phyloP scores from a whole-genome alignment of 441 rosid species.

The Isatis lusitanica region DNA sequence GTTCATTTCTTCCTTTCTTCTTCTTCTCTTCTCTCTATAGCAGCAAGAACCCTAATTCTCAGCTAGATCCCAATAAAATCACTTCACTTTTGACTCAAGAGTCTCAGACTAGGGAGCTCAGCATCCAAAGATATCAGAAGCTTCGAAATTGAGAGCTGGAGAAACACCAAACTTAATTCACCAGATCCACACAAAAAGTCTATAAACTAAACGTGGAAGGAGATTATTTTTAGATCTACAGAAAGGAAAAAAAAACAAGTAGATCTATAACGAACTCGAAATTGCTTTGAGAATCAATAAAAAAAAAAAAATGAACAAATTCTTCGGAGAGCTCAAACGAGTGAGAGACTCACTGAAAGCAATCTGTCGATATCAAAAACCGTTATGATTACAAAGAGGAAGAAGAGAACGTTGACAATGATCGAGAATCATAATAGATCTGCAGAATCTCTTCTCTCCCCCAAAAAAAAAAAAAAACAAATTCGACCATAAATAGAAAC shows the following conservation, averaged over 20 bases:
- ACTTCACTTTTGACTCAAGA: too few relatives aligned
- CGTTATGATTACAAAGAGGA: conserved; percentile 47
- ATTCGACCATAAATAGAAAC: conserved; percentile 37
- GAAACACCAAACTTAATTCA: neutral
- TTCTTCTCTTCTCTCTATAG: conserved; percentile 3
- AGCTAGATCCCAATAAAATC: neutral
- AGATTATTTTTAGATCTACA: conserved; percentile 16
- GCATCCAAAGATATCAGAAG: neutral
- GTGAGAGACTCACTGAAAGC: conserved; percentile 25
- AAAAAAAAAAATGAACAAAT: conserved; percentile 7
- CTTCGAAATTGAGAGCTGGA: neutral
- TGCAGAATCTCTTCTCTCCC: conserved; percentile 39
- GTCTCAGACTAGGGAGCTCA: too few relatives aligned
- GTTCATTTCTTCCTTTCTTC: conserved; percentile 51
- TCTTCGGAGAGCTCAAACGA: neutral
- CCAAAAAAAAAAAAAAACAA: neutral
- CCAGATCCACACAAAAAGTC: neutral
- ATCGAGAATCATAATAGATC: conserved; percentile 45
- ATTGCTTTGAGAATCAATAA: conserved; percentile 28
- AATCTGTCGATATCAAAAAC: conserved; percentile 26
- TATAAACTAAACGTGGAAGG: neutral
- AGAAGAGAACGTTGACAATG: conserved; percentile 23
- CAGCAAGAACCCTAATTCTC: conserved; percentile 3
- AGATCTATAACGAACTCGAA: conserved; percentile 25
- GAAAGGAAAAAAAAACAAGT: neutral